Evolutionary conservation across 1,284 basidiomycete species (phyloP), one percentile per base, ranked within the genome.

Genomic region (Ceratobasidium papillatum): DNA sequence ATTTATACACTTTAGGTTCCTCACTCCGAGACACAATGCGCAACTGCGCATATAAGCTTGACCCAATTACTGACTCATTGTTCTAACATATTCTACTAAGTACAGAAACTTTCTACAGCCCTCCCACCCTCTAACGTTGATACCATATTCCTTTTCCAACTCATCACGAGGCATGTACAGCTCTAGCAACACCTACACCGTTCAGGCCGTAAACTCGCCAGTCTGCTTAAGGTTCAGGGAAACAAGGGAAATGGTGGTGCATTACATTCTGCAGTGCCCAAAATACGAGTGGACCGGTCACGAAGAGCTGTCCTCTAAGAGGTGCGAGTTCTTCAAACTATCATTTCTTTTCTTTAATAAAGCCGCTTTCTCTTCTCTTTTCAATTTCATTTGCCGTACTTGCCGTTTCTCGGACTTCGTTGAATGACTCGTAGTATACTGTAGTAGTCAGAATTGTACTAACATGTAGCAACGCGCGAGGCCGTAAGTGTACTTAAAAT

Each of bases 151-250:
- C 34, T 65, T 12, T 51, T 65, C 43, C 41, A 30, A 19, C 47
- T 65, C 22, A 49, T 34, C 27, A 65, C 63, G 19, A 45, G 63
- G 22, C 63, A 65, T 25, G 34, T 30, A 9, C 63, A 49, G 45
- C 63, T 49, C 63, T 22, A 27, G 30, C 14, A 8, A n/a, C 41
- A 65, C 63, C 63, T 65, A 49, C 63, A 22, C n/a, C 4, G 22
- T 65, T 14, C 63, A 65, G 34, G 43, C 51, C 14, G 63, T 34
- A 4, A 27, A 65, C 63, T 32, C 63, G 41, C 63, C 27, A 5
- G 12, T 27, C n/a, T 65, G 45, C 45, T 17, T 3, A 7, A 22
- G 47, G 25, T 34, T 4, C 45, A 27, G 43, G 3, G 17, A 30
- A 5, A 45, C 22, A 25, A 9, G 22, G 17, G 30, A 65, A 51